Evolutionary conservation across 805 yeast genomes (phyloP).

Genomic region (Cyberlindnera misumaiensis): DNA sequence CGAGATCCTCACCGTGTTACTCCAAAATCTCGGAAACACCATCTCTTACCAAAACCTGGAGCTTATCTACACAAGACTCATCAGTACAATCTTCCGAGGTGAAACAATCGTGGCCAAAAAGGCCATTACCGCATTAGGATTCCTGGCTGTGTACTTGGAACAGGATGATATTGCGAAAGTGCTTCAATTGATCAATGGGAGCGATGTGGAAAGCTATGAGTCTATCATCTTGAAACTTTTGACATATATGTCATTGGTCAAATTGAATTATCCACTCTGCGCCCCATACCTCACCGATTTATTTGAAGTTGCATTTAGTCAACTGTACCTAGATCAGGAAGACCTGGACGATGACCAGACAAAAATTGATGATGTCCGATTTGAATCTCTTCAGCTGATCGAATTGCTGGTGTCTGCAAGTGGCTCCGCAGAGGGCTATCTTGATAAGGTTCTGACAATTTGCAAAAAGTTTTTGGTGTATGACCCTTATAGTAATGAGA

Average conservation of each 20-base stretch:
- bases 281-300: slow-evolving; percentile 17
- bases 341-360: slow-evolving; percentile 33
- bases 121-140: slow-evolving; percentile 41
- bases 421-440: slow-evolving; percentile 24
- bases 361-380: slow-evolving; percentile 41
- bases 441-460: slow-evolving; percentile 24
- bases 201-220: slow-evolving; percentile 16
- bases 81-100: slow-evolving; percentile 32
- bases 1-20: slow-evolving; percentile 53
- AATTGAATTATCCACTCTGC: slow-evolving; percentile 23
- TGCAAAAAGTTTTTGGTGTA: slow-evolving; percentile 30
- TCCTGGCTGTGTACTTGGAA: slow-evolving; percentile 27
- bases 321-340: slow-evolving; percentile 24
- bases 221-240: slow-evolving; percentile 13
- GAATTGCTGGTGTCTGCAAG: slow-evolving; percentile 35
- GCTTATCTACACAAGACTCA: slow-evolving; percentile 23
- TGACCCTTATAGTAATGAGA: slow-evolving; percentile 38
- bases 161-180: slow-evolving; percentile 20
- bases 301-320: slow-evolving; percentile 16
- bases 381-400: slow-evolving; percentile 38
- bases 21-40: slow-evolving; percentile 40
- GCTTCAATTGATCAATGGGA: slow-evolving; percentile 14
- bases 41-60: slow-evolving; percentile 31
- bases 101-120: slow-evolving; percentile 44
- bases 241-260: slow-evolving; percentile 22